These are phyloP conservation scores for Paecilomyces sp. DNA, from an alignment of 2,329 filamentous ascomycete genomes.

Conservation along the genomic window DNA sequence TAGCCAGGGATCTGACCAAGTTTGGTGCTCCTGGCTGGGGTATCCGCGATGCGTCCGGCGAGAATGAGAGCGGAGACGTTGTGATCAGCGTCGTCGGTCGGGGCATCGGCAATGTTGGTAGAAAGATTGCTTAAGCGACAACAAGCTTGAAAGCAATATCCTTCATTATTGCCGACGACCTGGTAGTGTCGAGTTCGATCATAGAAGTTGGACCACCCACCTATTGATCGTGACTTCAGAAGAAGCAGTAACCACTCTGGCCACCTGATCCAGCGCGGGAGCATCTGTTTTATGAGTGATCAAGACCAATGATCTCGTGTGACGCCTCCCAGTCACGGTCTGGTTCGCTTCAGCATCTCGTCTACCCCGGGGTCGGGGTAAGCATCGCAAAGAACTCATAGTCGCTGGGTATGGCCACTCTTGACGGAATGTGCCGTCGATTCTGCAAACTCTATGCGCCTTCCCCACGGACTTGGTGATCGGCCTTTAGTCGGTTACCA, in stretches of 20 bases:
- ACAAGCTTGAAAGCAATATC: slow-evolving; percentile 1
- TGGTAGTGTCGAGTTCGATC: background rate
- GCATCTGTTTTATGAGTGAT: background rate
- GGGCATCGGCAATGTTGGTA: slow-evolving; percentile 89
- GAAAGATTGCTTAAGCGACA: slow-evolving; percentile 63
- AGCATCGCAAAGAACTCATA: background rate
- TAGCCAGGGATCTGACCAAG: slow-evolving; percentile 77
- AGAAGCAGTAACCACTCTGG: too few relatives aligned
- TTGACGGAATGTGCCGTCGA: background rate
- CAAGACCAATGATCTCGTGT: background rate
- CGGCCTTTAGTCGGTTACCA: background rate
- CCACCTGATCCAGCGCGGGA: background rate
- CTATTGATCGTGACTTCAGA: background rate
- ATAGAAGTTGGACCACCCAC: background rate
- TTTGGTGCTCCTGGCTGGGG: slow-evolving; percentile 93
- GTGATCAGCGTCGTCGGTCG: slow-evolving; percentile 86
- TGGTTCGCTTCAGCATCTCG: background rate
- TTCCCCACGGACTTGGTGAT: background rate
- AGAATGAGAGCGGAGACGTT: slow-evolving; percentile 60
- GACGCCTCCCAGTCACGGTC: background rate
- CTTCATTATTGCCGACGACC: background rate
- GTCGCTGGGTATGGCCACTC: background rate
- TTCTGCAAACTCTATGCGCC: background rate
- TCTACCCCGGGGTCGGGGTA: background rate
- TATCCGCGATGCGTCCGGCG: slow-evolving; percentile 64